Percentiles rank a stretch among this genome's conserved stretches.
phyloP scores from a whole-genome alignment of 1,284 basidiomycete genomes.

The Macrocybe sp. region DNA sequence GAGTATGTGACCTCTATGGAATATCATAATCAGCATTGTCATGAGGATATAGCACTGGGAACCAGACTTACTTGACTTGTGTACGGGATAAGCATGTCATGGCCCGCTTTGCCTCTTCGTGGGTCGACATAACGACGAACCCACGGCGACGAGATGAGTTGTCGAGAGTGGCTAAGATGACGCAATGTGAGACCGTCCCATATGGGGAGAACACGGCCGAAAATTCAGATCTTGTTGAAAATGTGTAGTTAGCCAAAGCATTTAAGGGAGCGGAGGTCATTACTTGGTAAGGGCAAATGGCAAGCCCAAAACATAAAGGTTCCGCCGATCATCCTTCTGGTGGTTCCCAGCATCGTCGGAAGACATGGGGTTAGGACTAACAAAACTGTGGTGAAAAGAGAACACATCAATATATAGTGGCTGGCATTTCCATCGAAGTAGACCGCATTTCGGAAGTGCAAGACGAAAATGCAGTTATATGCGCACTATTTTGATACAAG shows the following conservation, averaged over 20 bases:
- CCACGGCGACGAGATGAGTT: constrained; percentile 75
- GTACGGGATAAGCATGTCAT: constrained; percentile 63
- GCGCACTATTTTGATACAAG: constrained; percentile 8
- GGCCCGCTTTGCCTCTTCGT: constrained; percentile 61
- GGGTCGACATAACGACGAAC: constrained; percentile 71
- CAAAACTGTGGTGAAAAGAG: constrained; percentile 26
- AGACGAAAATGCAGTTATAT: constrained; percentile 18
- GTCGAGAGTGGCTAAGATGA: constrained; percentile 75
- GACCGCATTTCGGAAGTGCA: background rate
- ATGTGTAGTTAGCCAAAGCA: constrained; percentile 1
- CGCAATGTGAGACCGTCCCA: constrained; percentile 65
- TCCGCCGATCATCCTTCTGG: constrained; percentile 55
- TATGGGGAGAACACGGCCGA: constrained; percentile 53
- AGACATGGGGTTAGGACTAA: constrained; percentile 19
- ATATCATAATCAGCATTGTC: background rate
- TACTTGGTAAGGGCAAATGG: constrained; percentile 76
- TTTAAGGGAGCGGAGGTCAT: constrained; percentile 13
- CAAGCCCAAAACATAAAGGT: constrained; percentile 74
- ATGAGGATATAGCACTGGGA: background rate
- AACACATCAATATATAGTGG: constrained; percentile 6
- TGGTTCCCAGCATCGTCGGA: constrained; percentile 15
- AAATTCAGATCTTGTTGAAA: constrained; percentile 49
- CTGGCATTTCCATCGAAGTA: constrained; percentile 8
- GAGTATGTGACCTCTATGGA: constrained; percentile 55
- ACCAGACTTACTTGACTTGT: constrained; percentile 51